Evolutionary conservation across 169 alveolate species (phyloP), one percentile per base, ranked within the genome.

Genomic region (Plasmodium knowlesi): DNA sequence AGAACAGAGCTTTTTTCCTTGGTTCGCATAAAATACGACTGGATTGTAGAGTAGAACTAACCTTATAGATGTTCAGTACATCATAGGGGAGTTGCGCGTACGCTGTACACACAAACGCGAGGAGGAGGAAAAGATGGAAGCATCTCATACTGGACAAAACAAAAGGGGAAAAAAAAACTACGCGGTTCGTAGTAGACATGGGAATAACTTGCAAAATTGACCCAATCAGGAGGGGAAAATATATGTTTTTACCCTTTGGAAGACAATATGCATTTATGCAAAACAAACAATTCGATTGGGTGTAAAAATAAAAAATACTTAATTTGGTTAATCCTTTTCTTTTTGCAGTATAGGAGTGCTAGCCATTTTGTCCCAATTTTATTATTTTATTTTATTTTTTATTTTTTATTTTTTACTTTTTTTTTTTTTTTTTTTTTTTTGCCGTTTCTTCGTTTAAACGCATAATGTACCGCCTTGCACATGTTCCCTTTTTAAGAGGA

Each of bases 31-130:
- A 61, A 54, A 76, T 46, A 43, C 10, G 30, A 76, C 39, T 50
- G 34, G 25, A 12, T 14, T 54, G 10, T 10, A 16, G 16, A n/a
- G 19, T 8, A 32, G 80, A 32, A 37, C 43, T 30, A 79, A 90
- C 95, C 95, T 90, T 90, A 28, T 90, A 90, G n/a, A 90, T 90
- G n/a, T 82, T 53, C 57, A 67, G 92, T 46, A 90, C 92, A 22
- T 90, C 92, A 37, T 90, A 90, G 12, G 95, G 92, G 22, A 90
- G 41, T 90, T 90, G 95, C 22, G 85, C 95, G 25, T 71, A 67
- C 34, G 71, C 85, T 39, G 43, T 37, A 43, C 76, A 90, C 37
- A 30, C 22, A 28, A 54, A 28, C 16, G 67, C 39, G 41, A 76
- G 61, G 10, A 74, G 67, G 80, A 67, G 43, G 41, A 82, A 54